Evolutionary conservation across 1,284 basidiomycete genomes (phyloP).

Genomic region (Xerocomus amazonicus): DNA sequence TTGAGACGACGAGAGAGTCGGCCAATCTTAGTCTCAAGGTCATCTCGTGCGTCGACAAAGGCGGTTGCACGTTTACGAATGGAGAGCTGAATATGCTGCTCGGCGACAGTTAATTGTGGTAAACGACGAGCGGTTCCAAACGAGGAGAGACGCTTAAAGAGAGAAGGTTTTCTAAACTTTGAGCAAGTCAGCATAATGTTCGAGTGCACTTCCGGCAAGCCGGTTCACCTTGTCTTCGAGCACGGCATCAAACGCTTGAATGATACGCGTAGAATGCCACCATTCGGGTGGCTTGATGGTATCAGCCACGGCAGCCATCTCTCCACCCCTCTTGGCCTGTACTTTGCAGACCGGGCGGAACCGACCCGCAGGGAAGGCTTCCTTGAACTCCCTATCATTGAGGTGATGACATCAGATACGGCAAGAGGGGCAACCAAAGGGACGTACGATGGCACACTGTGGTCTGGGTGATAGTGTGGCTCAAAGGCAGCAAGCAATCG

Average conservation of each 20-base stretch:
- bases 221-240: conserved; percentile 75
- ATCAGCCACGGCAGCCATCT: conserved; percentile 78
- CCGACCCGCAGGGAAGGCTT: conserved; percentile 89
- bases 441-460: conserved; percentile 68
- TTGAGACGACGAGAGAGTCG: conserved; percentile 78
- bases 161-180: conserved; percentile 83
- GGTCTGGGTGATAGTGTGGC: conserved; percentile 78
- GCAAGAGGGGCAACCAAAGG: background rate
- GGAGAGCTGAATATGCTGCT: conserved; percentile 79
- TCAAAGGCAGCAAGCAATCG: conserved; percentile 79
- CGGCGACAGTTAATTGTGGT: conserved; percentile 71
- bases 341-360: conserved; percentile 83
- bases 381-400: conserved; percentile 77
- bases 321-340: conserved; percentile 74
- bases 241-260: conserved; percentile 86
- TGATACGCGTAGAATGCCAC: conserved; percentile 89
- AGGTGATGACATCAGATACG: conserved; percentile 5
- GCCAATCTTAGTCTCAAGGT: conserved; percentile 87
- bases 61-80: conserved; percentile 87
- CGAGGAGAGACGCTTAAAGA: conserved; percentile 81
- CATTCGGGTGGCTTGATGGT: conserved; percentile 85
- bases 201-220: background rate
- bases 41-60: conserved; percentile 90
- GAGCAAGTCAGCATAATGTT: conserved; percentile 16
- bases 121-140: conserved; percentile 70